Conservation (phyloP, 305 asterid species). For the Withania somnifera region DNA sequence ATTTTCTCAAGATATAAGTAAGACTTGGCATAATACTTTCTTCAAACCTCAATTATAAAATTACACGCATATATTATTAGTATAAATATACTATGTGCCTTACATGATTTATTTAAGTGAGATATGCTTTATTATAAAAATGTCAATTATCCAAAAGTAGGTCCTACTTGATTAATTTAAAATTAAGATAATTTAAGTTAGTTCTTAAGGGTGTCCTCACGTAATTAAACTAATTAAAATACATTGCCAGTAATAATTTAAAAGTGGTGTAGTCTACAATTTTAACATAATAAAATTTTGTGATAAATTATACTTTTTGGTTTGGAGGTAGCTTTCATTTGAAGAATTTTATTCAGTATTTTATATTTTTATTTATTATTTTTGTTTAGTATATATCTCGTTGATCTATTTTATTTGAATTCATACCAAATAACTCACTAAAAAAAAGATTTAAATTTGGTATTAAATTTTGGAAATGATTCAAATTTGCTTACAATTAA, state of each 20-base stretch:
- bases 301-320: background rate
- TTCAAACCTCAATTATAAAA: too few species aligned
- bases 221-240: background rate
- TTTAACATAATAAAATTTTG: background rate
- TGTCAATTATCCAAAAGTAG: background rate
- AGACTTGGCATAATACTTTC: background rate
- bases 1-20: background rate
- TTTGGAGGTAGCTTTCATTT: constrained; percentile 36
- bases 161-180: background rate
- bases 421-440: background rate
- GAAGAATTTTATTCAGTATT: constrained; percentile 15
- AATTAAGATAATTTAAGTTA: background rate
- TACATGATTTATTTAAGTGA: background rate
- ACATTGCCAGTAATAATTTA: background rate
- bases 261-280: background rate
- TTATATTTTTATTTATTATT: too few species aligned
- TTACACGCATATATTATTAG: too few species aligned
- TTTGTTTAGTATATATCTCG: background rate
- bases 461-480: background rate
- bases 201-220: background rate
- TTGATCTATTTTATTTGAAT: background rate
- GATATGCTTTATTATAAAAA: background rate
- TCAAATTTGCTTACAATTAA: background rate
- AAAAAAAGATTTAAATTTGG: background rate
- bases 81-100: background rate